A percentile compares a stretch with the other conserved stretches of the same genome.
phyloP scores from a whole-genome alignment of 257 asterid species.

The Solanum sejunctum region DNA sequence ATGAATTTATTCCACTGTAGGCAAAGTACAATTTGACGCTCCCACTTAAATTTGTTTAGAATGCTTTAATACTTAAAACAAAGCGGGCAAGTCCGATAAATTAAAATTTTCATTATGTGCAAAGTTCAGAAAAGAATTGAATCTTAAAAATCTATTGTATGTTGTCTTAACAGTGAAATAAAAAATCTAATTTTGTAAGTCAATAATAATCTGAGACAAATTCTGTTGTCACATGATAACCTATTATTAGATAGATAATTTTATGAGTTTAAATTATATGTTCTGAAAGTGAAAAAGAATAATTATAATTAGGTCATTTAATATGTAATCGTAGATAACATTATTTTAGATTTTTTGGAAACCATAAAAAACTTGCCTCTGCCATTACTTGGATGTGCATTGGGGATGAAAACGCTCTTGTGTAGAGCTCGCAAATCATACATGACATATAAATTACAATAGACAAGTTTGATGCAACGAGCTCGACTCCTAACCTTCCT shows the following conservation, averaged over 20 bases:
- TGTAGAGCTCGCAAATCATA: neutral
- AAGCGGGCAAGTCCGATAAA: too few relatives aligned
- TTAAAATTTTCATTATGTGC: too few relatives aligned
- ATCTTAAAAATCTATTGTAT: too few relatives aligned
- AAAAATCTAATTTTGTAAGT: neutral
- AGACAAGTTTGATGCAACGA: neutral
- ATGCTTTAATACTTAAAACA: neutral
- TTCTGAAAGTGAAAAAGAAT: neutral
- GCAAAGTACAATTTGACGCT: neutral
- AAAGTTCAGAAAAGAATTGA: too few relatives aligned
- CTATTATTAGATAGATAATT: neutral
- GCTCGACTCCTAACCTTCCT: neutral
- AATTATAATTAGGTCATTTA: neutral
- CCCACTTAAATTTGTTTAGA: neutral
- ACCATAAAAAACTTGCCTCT: too few relatives aligned
- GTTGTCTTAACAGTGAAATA: neutral
- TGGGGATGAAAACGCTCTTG: neutral
- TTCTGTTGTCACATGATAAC: neutral
- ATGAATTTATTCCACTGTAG: neutral
- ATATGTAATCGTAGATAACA: neutral
- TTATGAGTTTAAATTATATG: neutral
- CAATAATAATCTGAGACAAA: neutral
- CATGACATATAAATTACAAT: neutral
- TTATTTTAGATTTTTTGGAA: too few relatives aligned
- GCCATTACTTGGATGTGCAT: neutral